These are phyloP conservation scores for Lasiosphaeria hispida DNA, from an alignment of 495 filamentous ascomycete genomes.

Conservation along the genomic window DNA sequence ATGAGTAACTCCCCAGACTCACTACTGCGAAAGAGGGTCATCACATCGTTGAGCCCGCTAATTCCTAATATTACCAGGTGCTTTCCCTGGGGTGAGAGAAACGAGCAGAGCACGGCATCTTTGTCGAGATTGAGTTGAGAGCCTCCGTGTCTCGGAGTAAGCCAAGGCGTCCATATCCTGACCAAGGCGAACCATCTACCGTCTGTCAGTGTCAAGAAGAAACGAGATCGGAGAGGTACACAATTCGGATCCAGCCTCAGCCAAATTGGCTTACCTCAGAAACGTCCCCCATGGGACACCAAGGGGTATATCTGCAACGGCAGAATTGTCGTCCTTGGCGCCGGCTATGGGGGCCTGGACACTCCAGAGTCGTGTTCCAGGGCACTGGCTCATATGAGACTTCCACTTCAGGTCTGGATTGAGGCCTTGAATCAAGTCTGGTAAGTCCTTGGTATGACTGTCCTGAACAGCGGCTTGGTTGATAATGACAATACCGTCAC, in stretches of 20 bases:
- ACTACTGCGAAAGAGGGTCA: slow-evolving; percentile 67
- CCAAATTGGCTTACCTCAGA: slow-evolving; percentile 34
- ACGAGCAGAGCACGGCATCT: slow-evolving; percentile 78
- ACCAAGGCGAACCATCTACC: slow-evolving; percentile 73
- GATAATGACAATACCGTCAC: slow-evolving; percentile 64
- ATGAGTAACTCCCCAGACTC: slow-evolving; percentile 63
- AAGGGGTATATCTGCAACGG: slow-evolving; percentile 54
- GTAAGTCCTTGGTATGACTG: slow-evolving; percentile 43
- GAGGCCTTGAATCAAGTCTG: slow-evolving; percentile 58
- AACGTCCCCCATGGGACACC: slow-evolving; percentile 58
- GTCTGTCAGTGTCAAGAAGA: slow-evolving; percentile 21
- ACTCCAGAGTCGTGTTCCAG: slow-evolving; percentile 69
- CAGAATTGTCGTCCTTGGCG: slow-evolving; percentile 55
- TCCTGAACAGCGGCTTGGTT: slow-evolving; percentile 25
- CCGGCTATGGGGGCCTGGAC: slow-evolving; percentile 54
- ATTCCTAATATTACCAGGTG: slow-evolving; percentile 81
- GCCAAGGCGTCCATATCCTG: slow-evolving; percentile 78
- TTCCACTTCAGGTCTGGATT: slow-evolving; percentile 58
- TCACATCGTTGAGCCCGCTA: slow-evolving; percentile 70
- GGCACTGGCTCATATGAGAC: slow-evolving; percentile 61
- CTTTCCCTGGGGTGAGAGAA: slow-evolving; percentile 69
- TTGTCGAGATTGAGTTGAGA: slow-evolving; percentile 62
- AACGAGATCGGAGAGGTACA: too few relatives aligned
- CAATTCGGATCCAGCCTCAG: not conserved
- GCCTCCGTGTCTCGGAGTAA: slow-evolving; percentile 82